Percentiles rank a stretch among this genome's conserved stretches.
Conservation (phyloP, 192 early-diverging fungal species). For the Phycomyces nitens region DNA sequence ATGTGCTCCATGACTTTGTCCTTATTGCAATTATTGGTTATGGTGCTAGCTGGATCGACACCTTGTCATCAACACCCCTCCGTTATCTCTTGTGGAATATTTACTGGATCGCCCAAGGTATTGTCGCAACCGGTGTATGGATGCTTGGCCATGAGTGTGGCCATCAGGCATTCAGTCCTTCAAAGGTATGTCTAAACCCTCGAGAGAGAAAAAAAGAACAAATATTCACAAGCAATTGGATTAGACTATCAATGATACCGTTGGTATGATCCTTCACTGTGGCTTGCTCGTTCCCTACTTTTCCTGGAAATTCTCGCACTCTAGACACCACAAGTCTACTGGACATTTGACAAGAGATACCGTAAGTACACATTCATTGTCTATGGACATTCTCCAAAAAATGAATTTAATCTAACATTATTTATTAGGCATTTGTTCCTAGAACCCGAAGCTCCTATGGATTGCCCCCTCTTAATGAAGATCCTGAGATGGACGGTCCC, state of each 20-base stretch:
- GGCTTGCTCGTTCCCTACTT: constrained; percentile 87
- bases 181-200: constrained; percentile 45
- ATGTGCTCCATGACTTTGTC: constrained; percentile 75
- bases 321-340: constrained; percentile 89
- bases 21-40: constrained; percentile 61
- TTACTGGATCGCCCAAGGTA: constrained; percentile 84
- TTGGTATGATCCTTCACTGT: constrained; percentile 88
- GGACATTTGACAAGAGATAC: constrained; percentile 89
- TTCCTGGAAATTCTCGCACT: constrained; percentile 91
- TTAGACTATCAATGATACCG: constrained; percentile 72
- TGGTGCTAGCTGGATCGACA: constrained; percentile 68
- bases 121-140: constrained; percentile 87
- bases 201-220: not conserved
- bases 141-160: constrained; percentile 90
- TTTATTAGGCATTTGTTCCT: constrained; percentile 69
- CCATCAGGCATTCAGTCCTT: constrained; percentile 84
- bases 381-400: not conserved
- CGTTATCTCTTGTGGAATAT: constrained; percentile 66
- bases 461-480: constrained; percentile 41
- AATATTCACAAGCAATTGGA: not conserved
- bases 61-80: constrained; percentile 38
- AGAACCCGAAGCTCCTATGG: constrained; percentile 56
- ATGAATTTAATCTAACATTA: not conserved
- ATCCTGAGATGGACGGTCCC: constrained; percentile 22
- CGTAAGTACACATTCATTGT: constrained; percentile 19